phyloP scores from a whole-genome alignment of 345 rosid species.

The Abelmoschus esculentus region DNA sequence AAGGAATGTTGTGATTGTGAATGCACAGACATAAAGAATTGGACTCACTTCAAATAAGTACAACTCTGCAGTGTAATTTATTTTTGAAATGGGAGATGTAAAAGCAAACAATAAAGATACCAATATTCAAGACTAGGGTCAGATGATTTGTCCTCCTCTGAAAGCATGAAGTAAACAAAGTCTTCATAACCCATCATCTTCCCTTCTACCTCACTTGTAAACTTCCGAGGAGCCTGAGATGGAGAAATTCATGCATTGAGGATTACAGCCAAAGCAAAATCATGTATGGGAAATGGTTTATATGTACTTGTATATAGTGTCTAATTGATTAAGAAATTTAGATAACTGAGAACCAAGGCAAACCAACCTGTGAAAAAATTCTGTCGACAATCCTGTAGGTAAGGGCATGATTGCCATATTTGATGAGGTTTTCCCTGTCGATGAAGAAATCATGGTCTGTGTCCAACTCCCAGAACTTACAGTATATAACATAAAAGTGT shows the following conservation, averaged over 20 bases:
- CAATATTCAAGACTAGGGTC: slow-evolving; percentile 86
- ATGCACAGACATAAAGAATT: not conserved
- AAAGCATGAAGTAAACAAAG: slow-evolving; percentile 81
- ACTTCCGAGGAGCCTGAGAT: slow-evolving; percentile 62
- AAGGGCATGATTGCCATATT: slow-evolving; percentile 77
- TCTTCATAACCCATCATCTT: slow-evolving; percentile 98
- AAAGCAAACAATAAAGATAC: slow-evolving; percentile 23
- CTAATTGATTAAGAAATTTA: not conserved
- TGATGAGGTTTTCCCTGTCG: slow-evolving; percentile 71
- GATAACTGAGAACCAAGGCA: slow-evolving; percentile 3
- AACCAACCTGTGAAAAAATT: slow-evolving; percentile 79
- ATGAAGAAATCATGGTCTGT: slow-evolving; percentile 77
- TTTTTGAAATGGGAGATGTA: not conserved
- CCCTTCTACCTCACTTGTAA: slow-evolving; percentile 58
- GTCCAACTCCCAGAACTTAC: slow-evolving; percentile 84
- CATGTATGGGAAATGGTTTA: not conserved
- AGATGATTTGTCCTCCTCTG: slow-evolving; percentile 90
- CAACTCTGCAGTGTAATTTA: not conserved
- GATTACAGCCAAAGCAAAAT: not conserved
- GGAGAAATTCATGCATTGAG: slow-evolving; percentile 8
- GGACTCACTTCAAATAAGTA: not conserved
- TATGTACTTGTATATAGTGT: not conserved
- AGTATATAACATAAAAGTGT: slow-evolving; percentile 80
- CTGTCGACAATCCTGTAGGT: slow-evolving; percentile 82
- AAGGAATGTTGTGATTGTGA: not conserved